Evolutionary conservation across 768 basidiomycete species (phyloP).

Genomic region (Tephrocybe sp.): DNA sequence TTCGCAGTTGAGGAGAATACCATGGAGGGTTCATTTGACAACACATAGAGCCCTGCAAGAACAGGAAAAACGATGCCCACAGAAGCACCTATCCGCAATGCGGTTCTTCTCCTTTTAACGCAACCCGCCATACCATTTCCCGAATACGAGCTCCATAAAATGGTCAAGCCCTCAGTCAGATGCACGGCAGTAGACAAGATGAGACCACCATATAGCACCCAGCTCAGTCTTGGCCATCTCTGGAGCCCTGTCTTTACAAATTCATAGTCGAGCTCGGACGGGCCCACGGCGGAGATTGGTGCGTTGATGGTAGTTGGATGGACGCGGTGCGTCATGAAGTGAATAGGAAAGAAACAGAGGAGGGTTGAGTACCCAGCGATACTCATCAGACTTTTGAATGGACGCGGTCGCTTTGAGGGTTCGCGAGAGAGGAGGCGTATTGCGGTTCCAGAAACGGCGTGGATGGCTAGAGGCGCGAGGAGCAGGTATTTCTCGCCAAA

Average conservation of each 20-base stretch:
- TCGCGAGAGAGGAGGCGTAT: slow-evolving; percentile 53
- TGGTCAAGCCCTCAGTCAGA: slow-evolving; percentile 52
- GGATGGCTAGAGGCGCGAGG: slow-evolving; percentile 62
- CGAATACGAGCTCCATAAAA: slow-evolving; percentile 53
- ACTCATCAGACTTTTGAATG: slow-evolving; percentile 43
- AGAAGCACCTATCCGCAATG: slow-evolving; percentile 20
- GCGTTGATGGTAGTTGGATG: slow-evolving; percentile 41
- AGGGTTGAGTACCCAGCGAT: slow-evolving; percentile 62
- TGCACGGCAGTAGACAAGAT: slow-evolving; percentile 57
- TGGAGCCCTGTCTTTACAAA: slow-evolving; percentile 74
- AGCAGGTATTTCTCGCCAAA: slow-evolving; percentile 69
- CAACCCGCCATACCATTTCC: slow-evolving; percentile 19
- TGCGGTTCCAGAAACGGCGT: slow-evolving; percentile 54
- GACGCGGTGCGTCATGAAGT: slow-evolving; percentile 66
- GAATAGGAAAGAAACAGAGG: slow-evolving; percentile 61
- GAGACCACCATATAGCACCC: slow-evolving; percentile 61
- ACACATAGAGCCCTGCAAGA: slow-evolving; percentile 48
- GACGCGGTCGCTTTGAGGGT: slow-evolving; percentile 27
- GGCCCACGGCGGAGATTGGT: slow-evolving; percentile 60
- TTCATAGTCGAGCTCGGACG: slow-evolving; percentile 78
- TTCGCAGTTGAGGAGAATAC: slow-evolving; percentile 46
- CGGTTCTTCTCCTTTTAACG: slow-evolving; percentile 12
- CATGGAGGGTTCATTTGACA: slow-evolving; percentile 59
- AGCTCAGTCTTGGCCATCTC: slow-evolving; percentile 59
- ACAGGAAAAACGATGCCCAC: slow-evolving; percentile 46